Percentiles rank a stretch among this genome's conserved stretches.
Conservation (phyloP, 306 rosid species). For the Lablab purpureus region DNA sequence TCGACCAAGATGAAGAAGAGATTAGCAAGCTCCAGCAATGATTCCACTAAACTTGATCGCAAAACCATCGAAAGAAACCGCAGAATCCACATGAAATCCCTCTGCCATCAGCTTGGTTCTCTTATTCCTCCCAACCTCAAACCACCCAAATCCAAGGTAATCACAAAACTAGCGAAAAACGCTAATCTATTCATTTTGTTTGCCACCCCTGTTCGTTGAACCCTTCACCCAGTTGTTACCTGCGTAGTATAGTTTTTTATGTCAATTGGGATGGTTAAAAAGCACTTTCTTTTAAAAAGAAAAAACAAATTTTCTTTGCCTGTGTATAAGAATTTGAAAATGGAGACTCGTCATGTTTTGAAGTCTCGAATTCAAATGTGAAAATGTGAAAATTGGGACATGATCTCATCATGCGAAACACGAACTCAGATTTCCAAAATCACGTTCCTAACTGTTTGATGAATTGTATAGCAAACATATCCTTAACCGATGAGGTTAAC, state of each 20-base stretch:
- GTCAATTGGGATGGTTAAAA: no score
- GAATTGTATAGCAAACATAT: not conserved
- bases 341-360: no score
- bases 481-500: not conserved
- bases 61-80: slow-evolving; percentile 75
- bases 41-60: slow-evolving; percentile 61
- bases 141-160: slow-evolving; percentile 60
- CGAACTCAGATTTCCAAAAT: not conserved
- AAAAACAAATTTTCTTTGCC: no score
- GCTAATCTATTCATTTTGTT: not conserved
- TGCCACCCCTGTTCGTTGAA: not conserved
- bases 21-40: not conserved
- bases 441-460: not conserved
- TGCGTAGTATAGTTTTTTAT: no score
- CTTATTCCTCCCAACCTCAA: slow-evolving; percentile 60
- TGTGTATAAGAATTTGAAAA: no score
- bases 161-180: no score
- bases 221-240: no score
- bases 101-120: slow-evolving; percentile 68
- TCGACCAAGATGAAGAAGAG: slow-evolving; percentile 49
- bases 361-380: no score
- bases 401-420: no score
- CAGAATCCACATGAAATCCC: slow-evolving; percentile 76
- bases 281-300: not conserved
- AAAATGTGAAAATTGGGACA: no score